Evolutionary conservation across 1,139 yeast genomes (phyloP).

Genomic region (Taiozyma onychis): DNA sequence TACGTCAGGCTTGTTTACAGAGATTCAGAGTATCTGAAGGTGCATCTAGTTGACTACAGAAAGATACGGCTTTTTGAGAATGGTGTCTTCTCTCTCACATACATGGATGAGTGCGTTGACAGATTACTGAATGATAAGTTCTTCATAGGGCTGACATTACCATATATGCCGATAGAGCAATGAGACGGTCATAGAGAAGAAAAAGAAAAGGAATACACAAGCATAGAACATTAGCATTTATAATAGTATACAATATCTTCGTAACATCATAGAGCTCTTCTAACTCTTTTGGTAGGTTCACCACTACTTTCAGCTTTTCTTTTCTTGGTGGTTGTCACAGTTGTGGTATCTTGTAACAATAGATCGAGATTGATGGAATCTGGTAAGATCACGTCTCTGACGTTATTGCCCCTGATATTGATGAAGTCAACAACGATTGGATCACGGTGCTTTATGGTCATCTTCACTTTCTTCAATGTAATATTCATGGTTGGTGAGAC

Average conservation of each 20-base stretch:
- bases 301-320: constrained; percentile 21
- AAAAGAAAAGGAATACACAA: not conserved
- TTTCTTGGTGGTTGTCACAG: constrained; percentile 23
- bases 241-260: constrained; percentile 27
- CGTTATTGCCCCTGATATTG: constrained; percentile 85
- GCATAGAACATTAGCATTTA: not conserved
- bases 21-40: constrained; percentile 34
- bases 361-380: constrained; percentile 83
- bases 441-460: constrained; percentile 66
- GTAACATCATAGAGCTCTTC: constrained; percentile 22
- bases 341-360: constrained; percentile 52
- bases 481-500: constrained; percentile 95
- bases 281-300: constrained; percentile 24
- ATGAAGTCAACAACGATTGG: constrained; percentile 73
- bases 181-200: not conserved
- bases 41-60: constrained; percentile 40
- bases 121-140: constrained; percentile 37
- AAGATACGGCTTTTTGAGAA: constrained; percentile 32
- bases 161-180: constrained; percentile 24
- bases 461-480: constrained; percentile 73
- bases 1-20: constrained; percentile 40
- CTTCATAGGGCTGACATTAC: constrained; percentile 45
- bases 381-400: constrained; percentile 80
- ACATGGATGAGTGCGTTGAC: constrained; percentile 51
- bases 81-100: constrained; percentile 28